phyloP scores from a whole-genome alignment of 345 rosid species.

The Jatropha curcas region DNA sequence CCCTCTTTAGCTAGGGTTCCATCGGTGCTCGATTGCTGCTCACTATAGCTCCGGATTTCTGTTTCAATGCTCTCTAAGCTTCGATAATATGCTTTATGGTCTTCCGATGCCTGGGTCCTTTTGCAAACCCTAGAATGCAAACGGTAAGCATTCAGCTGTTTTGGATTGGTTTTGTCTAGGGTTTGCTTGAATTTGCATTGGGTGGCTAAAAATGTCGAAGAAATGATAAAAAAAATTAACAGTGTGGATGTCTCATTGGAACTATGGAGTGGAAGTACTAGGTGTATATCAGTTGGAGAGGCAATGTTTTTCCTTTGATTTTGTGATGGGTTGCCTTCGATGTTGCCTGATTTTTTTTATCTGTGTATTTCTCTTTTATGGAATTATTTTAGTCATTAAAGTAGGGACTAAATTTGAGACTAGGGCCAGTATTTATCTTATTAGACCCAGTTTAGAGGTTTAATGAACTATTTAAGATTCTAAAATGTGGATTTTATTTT shows the following conservation, averaged over 20 bases:
- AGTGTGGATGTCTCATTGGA: neutral
- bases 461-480: neutral
- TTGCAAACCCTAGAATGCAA: constrained; percentile 10
- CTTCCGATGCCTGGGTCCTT: neutral
- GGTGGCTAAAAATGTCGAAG: neutral
- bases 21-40: neutral
- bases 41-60: neutral
- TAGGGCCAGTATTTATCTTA: neutral
- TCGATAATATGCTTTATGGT: neutral
- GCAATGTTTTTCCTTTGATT: neutral
- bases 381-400: neutral
- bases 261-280: neutral
- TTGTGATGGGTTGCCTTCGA: neutral
- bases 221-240: neutral
- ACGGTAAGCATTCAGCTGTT: constrained; percentile 3
- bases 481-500: neutral
- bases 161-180: neutral
- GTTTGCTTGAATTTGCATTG: neutral
- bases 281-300: neutral
- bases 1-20: constrained; percentile 7
- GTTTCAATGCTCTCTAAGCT: neutral
- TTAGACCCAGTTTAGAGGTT: neutral
- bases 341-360: neutral
- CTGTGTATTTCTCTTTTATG: neutral
- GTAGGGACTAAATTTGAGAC: neutral